These are phyloP conservation scores for Colletotrichum graminicola DNA, from an alignment of 2,329 filamentous ascomycete genomes.

Conservation along the genomic window DNA sequence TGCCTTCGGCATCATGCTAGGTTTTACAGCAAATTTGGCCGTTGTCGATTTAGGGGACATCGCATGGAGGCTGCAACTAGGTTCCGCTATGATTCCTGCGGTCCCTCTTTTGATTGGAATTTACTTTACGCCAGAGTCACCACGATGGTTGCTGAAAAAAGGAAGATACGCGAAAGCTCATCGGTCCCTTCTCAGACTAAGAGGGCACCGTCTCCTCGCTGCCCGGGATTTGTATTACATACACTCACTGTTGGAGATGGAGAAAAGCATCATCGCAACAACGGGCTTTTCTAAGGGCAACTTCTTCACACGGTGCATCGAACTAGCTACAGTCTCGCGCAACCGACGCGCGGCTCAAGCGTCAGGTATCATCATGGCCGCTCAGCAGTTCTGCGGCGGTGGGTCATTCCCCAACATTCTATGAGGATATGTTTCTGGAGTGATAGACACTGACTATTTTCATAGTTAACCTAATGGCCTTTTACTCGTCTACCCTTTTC, in stretches of 20 bases:
- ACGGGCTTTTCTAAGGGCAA: conserved; percentile 51
- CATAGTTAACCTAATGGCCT: conserved; percentile 61
- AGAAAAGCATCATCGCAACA: conserved; percentile 39
- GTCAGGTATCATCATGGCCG: conserved; percentile 76
- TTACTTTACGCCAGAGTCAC: conserved; percentile 74
- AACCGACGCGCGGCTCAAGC: conserved; percentile 73
- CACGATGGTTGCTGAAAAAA: conserved; percentile 76
- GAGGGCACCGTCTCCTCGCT: conserved; percentile 70
- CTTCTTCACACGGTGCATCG: conserved; percentile 62
- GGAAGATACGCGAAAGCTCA: conserved; percentile 66
- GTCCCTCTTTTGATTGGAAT: conserved; percentile 66
- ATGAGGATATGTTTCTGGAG: not conserved
- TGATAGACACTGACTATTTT: not conserved
- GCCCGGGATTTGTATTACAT: conserved; percentile 74
- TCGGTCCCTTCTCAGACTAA: conserved; percentile 65
- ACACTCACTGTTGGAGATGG: conserved; percentile 52
- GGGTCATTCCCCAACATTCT: conserved; percentile 37
- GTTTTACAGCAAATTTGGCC: conserved; percentile 69
- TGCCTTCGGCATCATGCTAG: conserved; percentile 65
- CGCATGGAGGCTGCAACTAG: conserved; percentile 71
- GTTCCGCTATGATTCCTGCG: conserved; percentile 71
- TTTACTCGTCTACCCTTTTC: conserved; percentile 63
- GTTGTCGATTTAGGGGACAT: conserved; percentile 62
- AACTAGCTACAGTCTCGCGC: conserved; percentile 70
- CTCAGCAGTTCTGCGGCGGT: conserved; percentile 71